Base-by-base conservation (phyloP, 768 basidiomycete species). In the Calocybe gangraenosa region DNA sequence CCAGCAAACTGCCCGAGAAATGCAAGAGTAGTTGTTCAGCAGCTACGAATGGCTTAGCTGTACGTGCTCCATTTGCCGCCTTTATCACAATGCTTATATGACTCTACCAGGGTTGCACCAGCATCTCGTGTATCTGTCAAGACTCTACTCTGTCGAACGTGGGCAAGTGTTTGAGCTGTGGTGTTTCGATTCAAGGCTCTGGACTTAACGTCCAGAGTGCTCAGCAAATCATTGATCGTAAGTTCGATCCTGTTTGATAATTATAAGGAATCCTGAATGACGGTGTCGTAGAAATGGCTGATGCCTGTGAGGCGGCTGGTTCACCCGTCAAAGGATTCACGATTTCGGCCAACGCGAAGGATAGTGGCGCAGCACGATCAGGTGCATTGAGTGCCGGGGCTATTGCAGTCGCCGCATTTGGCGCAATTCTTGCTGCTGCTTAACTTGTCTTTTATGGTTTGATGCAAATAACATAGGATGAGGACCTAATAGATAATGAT, bases 121-220 rank as follows among this genome's bases (percentile, higher is more conserved):
- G 15, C 39, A 15, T 51, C 25, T 21, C 32, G 17, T 51, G 46
- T 23, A 28, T 48, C 20, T 51, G 50, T 43, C 44, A 41, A 10
- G 42, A 51, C 17, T 28, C 38, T 17, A 30, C 28, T 6, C 37
- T 45, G 6, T 17, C 38, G 3, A 21, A 14, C 1, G 20, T 51
- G 32, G 38, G 42, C 19, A 19, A 40, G 21, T 51, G 50, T 32
- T 30, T 51, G 21, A 31, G 36, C 45, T 51, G 50, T 41, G 46
- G 42, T 32, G 45, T 47, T 31, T 25, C 23, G 7, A 35, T 44
- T n/a, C 20, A 21, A 17, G 38, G 36, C 20, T 36, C 33, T 25
- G 50, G 50, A 7, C 4, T 51, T 11, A 21, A 44, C 31, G 18
- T 33, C 21, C 7, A 32, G 8, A 45, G 38, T 28, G 50, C 37